phyloP scores from a whole-genome alignment of 1,139 yeast genomes.

The Hansenula sp. region DNA sequence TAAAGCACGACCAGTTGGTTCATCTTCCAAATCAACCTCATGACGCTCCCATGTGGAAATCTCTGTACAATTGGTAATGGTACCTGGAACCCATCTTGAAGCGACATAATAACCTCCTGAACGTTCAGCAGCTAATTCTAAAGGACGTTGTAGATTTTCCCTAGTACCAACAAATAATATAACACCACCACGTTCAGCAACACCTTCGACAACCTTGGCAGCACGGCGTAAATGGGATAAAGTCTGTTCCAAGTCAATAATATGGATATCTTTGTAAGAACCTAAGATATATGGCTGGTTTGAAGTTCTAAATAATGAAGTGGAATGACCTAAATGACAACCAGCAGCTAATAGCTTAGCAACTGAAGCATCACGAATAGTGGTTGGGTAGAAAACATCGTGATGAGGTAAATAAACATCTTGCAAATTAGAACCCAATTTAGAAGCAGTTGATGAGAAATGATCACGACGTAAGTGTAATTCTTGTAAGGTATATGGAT shows the following conservation, averaged over 20 bases:
- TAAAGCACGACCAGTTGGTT: slow-evolving; percentile 55
- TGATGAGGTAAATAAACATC: slow-evolving; percentile 68
- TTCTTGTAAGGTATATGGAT: slow-evolving; percentile 72
- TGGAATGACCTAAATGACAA: slow-evolving; percentile 90
- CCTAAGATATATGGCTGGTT: slow-evolving; percentile 89
- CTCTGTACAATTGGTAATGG: slow-evolving; percentile 80
- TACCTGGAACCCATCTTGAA: slow-evolving; percentile 92
- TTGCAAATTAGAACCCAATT: slow-evolving; percentile 62
- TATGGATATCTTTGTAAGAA: slow-evolving; percentile 80
- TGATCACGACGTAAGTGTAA: slow-evolving; percentile 58
- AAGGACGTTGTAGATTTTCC: slow-evolving; percentile 69
- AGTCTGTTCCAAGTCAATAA: slow-evolving; percentile 87
- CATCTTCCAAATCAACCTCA: slow-evolving; percentile 67
- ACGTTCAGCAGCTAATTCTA: slow-evolving; percentile 77
- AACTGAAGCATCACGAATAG: slow-evolving; percentile 55
- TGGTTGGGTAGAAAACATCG: slow-evolving; percentile 57
- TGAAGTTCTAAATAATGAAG: slow-evolving; percentile 73
- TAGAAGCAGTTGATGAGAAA: slow-evolving; percentile 25
- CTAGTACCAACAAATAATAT: slow-evolving; percentile 83
- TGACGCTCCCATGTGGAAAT: slow-evolving; percentile 60
- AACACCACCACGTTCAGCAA: slow-evolving; percentile 81
- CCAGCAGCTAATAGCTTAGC: slow-evolving; percentile 84
- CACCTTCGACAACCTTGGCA: slow-evolving; percentile 71
- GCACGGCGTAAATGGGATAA: slow-evolving; percentile 74
- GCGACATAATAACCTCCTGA: slow-evolving; percentile 78